Evolutionary conservation across 331 rosid genomes (phyloP).

Genomic region (Quercus phellos): DNA sequence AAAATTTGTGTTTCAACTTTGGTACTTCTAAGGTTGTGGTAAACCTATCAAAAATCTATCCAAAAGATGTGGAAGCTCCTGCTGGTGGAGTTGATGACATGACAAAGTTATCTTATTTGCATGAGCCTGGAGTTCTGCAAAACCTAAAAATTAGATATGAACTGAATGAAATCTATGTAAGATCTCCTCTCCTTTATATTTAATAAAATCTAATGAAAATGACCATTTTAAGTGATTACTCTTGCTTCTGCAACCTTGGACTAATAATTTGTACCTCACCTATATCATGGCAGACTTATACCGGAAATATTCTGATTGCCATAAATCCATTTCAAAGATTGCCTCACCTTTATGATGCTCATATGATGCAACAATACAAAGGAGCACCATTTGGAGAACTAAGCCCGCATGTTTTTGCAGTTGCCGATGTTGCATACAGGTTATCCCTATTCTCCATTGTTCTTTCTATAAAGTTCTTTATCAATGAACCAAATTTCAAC

Average conservation of each 20-base stretch:
- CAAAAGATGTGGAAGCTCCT: conserved; percentile 91
- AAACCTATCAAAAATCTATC: conserved; percentile 63
- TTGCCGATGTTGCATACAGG: conserved; percentile 99
- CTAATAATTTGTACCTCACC: neutral
- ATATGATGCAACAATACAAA: conserved; percentile 99
- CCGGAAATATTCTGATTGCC: conserved; percentile 97
- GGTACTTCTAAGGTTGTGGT: conserved; percentile 47
- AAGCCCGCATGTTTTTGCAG: conserved; percentile 98
- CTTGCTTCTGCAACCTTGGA: neutral
- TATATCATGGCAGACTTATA: conserved; percentile 71
- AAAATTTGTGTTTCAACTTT: conserved; percentile 17
- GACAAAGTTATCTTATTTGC: conserved; percentile 95
- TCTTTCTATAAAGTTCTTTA: conserved; percentile 13
- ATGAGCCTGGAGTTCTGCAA: conserved; percentile 95
- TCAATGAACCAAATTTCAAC: conserved; percentile 13
- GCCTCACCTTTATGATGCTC: conserved; percentile 80
- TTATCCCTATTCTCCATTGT: conserved; percentile 22
- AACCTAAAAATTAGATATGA: conserved; percentile 86
- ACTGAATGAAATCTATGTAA: conserved; percentile 92
- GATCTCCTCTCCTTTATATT: conserved; percentile 23
- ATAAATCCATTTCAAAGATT: conserved; percentile 97
- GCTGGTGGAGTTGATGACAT: conserved; percentile 98
- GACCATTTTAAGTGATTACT: conserved; percentile 1
- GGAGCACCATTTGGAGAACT: conserved; percentile 97
- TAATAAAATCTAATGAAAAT: conserved; percentile 1